Conservation (phyloP, 1,284 basidiomycete species). For the Ustilago hordei region DNA sequence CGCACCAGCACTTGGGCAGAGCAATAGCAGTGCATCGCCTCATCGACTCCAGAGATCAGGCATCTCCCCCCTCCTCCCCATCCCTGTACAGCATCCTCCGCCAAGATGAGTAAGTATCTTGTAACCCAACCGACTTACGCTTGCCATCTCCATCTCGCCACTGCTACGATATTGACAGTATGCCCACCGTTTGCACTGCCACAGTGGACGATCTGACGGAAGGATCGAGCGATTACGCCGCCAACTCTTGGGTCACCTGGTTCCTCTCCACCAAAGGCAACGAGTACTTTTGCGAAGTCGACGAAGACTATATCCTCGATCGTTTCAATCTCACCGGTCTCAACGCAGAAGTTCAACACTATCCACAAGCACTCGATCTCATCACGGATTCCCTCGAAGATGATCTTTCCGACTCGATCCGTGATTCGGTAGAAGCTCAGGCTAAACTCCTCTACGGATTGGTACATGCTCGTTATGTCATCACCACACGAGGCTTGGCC, state of each 20-base stretch:
- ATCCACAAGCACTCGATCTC: conserved; percentile 90
- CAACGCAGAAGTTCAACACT: conserved; percentile 95
- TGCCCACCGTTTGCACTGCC: not conserved
- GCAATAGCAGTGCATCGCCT: not conserved
- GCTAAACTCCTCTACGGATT: conserved; percentile 67
- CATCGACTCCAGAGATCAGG: too few relatives aligned
- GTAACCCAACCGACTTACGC: too few relatives aligned
- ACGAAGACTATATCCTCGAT: conserved; percentile 98
- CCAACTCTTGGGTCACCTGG: conserved; percentile 90
- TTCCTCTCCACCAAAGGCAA: conserved; percentile 87
- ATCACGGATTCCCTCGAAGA: conserved; percentile 77
- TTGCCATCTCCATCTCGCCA: too few relatives aligned
- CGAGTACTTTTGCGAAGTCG: conserved; percentile 99
- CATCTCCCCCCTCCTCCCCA: too few relatives aligned
- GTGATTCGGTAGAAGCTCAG: conserved; percentile 67
- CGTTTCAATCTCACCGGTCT: conserved; percentile 97
- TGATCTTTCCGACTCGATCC: conserved; percentile 59
- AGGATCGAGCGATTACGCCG: conserved; percentile 88
- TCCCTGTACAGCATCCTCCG: not conserved
- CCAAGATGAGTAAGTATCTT: conserved; percentile 23
- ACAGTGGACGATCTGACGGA: conserved; percentile 85
- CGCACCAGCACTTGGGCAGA: not conserved
- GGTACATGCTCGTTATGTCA: conserved; percentile 67
- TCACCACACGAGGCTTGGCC: conserved; percentile 66
- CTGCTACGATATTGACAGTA: not conserved